phyloP scores from a whole-genome alignment of 2,329 filamentous ascomycete species.

The Leptographium lundbergii region DNA sequence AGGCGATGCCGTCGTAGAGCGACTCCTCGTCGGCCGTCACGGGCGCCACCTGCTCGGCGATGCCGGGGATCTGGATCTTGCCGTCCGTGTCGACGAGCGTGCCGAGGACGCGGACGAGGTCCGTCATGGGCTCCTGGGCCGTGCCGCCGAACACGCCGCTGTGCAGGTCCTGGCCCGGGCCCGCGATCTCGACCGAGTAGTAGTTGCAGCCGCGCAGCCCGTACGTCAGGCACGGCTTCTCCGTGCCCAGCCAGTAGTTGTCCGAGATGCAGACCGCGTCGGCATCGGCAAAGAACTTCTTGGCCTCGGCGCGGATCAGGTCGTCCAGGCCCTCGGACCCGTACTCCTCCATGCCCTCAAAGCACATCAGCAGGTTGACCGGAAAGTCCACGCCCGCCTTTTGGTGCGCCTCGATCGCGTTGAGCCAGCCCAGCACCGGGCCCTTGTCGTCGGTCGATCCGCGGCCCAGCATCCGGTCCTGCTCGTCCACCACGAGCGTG shows the following conservation, averaged over 20 bases:
- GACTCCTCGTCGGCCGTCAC: slow-evolving; percentile 74
- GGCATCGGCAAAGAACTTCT: slow-evolving; percentile 88
- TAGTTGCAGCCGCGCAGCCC: slow-evolving; percentile 96
- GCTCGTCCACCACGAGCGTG: slow-evolving; percentile 71
- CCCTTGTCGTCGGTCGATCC: slow-evolving; percentile 97
- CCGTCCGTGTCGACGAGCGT: slow-evolving; percentile 80
- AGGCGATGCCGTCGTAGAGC: slow-evolving; percentile 82
- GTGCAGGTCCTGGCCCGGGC: slow-evolving; percentile 87
- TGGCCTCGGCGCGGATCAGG: slow-evolving; percentile 80
- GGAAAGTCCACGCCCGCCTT: slow-evolving; percentile 90
- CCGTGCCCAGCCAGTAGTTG: slow-evolving; percentile 99
- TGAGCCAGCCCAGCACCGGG: slow-evolving; percentile 91
- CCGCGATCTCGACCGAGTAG: slow-evolving; percentile 83
- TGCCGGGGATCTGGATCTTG: slow-evolving; percentile 87
- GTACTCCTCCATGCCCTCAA: slow-evolving; percentile 99
- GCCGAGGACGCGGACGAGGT: slow-evolving; percentile 70
- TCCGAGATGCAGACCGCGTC: slow-evolving; percentile 97
- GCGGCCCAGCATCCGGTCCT: slow-evolving; percentile 91
- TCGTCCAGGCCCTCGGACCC: slow-evolving; percentile 94
- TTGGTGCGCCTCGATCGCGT: slow-evolving; percentile 95
- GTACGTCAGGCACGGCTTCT: slow-evolving; percentile 97
- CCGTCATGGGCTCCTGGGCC: slow-evolving; percentile 97
- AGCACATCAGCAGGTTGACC: slow-evolving; percentile 97
- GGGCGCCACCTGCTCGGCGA: slow-evolving; percentile 85
- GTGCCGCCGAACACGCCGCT: slow-evolving; percentile 95